Evolutionary conservation across 2,329 filamentous ascomycete genomes (phyloP), one percentile per base, ranked within the genome.

Genomic region (Neopestalotiopsis sp.): DNA sequence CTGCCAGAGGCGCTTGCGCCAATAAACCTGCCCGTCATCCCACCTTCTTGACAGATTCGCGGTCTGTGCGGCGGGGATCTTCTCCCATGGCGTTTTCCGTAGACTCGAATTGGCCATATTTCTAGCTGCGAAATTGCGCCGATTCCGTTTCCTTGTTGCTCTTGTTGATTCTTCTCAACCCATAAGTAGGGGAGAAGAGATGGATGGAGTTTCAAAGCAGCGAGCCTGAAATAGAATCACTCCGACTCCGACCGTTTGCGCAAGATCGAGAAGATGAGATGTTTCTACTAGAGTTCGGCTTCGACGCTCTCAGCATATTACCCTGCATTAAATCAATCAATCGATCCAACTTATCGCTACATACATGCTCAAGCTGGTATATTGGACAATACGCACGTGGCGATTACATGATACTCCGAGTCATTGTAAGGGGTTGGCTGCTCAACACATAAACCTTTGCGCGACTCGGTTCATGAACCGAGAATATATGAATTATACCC

Each of bases 61-160:
- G 57, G 57, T 59, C 57, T 59, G 57, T 59, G 57, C 57, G 57
- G 57, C 57, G 24, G 57, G 30, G 57, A 59, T 59, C 57, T 12
- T 30, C 24, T 34, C 45, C 20, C 20, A 59, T 59, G 20, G 20
- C 30, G 57, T 59, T 30, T 59, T 30, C 57, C 57, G 13, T 24
- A 59, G 24, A 9, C 57, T 34, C 13, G 24, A 59, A n/a, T 59
- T 30, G 24, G 24, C 24, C 24, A 14, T 34, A 59, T 59, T 56
- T 59, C 57, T 9, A 59, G 57, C 24, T 30, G 24, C 20, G 6
- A 59, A 24, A 13, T 59, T 53, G 17, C 20, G 3, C 20, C 17
- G 45, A 53, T 53, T 14, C 7, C 17, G 20, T 24, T 17, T 24
- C 45, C 3, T 53, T 17, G 7, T 20, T 28, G 24, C 3, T 28